phyloP scores from a whole-genome alignment of 1,284 basidiomycete genomes.

The Bothia castanella region DNA sequence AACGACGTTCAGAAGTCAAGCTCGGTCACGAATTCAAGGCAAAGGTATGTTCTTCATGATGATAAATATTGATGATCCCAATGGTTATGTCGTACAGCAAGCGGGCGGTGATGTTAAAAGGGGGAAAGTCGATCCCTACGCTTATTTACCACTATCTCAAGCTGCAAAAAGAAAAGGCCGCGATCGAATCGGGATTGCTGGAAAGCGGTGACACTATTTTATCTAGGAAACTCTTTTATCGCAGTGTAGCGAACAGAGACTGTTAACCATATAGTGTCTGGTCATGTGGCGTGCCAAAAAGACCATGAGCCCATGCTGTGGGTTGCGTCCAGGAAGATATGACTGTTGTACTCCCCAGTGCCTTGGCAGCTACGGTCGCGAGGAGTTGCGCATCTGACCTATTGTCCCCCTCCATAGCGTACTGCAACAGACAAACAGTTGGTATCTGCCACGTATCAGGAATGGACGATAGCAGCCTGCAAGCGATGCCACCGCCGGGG shows the following conservation, averaged over 20 bases:
- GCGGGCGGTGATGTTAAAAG: constrained; percentile 92
- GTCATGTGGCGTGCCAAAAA: constrained; percentile 71
- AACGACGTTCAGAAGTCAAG: constrained; percentile 54
- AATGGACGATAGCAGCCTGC: constrained; percentile 57
- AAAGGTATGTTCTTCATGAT: constrained; percentile 45
- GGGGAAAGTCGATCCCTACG: constrained; percentile 85
- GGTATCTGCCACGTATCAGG: constrained; percentile 56
- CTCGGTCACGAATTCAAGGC: constrained; percentile 91
- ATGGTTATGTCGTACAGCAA: constrained; percentile 49
- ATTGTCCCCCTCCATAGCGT: constrained; percentile 77
- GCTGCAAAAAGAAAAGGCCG: constrained; percentile 66
- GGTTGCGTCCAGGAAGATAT: constrained; percentile 53
- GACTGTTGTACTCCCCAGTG: constrained; percentile 40
- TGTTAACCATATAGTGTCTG: constrained; percentile 66
- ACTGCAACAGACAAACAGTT: constrained; percentile 56
- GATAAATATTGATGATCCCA: neutral
- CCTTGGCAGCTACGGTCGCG: constrained; percentile 50
- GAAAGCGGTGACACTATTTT: constrained; percentile 36
- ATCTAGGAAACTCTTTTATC: constrained; percentile 2
- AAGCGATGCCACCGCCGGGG: constrained; percentile 71
- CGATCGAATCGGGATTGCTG: constrained; percentile 48
- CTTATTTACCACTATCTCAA: constrained; percentile 82
- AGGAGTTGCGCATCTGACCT: constrained; percentile 63
- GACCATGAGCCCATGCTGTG: constrained; percentile 58
- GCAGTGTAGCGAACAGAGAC: neutral